phyloP scores from a whole-genome alignment of 345 rosid genomes.

The Nasturtium officinale region DNA sequence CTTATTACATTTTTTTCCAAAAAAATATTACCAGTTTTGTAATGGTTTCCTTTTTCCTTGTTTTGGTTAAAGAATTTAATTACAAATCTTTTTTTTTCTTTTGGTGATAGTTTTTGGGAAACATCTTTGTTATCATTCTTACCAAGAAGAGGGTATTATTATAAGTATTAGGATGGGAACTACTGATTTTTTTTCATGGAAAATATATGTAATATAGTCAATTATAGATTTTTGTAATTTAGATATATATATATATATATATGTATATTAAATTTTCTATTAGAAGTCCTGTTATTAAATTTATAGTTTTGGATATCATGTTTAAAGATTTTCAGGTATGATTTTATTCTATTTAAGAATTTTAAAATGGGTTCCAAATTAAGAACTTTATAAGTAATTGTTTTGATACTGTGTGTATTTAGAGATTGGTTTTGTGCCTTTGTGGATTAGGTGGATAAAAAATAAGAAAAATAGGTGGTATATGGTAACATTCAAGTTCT shows the following conservation, averaged over 20 bases:
- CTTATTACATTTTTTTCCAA: neutral
- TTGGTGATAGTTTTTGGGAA: neutral
- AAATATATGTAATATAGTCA: neutral
- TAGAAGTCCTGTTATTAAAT: too few relatives aligned
- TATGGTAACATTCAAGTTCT: too few relatives aligned
- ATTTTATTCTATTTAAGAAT: neutral
- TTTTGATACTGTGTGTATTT: neutral
- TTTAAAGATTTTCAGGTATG: neutral
- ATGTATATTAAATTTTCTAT: too few relatives aligned
- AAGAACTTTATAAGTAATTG: neutral
- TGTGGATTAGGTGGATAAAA: neutral
- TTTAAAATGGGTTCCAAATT: neutral
- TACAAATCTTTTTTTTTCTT: neutral
- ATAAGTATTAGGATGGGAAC: neutral
- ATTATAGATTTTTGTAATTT: neutral
- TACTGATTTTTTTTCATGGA: neutral
- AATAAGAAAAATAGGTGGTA: neutral
- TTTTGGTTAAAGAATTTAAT: neutral
- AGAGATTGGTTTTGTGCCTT: neutral
- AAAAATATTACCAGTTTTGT: neutral
- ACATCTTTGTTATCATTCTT: neutral
- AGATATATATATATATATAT: too few relatives aligned
- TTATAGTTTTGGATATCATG: neutral
- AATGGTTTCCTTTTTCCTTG: neutral
- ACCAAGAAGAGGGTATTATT: neutral